These are phyloP conservation scores for Baorangia bicolor DNA, from an alignment of 768 basidiomycete species.

Conservation along the genomic window DNA sequence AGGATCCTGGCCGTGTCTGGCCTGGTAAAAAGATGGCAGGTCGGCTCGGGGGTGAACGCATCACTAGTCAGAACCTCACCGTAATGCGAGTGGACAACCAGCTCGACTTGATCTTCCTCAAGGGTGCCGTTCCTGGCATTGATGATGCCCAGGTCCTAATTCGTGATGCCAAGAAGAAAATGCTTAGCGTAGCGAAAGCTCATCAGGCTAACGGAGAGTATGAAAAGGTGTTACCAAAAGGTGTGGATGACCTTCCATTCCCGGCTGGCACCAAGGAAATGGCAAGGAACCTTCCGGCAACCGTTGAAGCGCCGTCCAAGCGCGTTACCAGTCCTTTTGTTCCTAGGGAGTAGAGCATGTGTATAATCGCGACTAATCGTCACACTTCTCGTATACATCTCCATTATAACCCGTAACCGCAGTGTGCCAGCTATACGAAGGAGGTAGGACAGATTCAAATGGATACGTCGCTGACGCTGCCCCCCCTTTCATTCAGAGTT, in stretches of 20 bases:
- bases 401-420: neutral
- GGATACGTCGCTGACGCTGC: neutral
- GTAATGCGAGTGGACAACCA: slow-evolving; percentile 85
- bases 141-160: slow-evolving; percentile 87
- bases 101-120: slow-evolving; percentile 87
- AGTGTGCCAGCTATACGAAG: neutral
- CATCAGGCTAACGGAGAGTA: slow-evolving; percentile 71
- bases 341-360: slow-evolving; percentile 56
- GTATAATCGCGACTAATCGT: slow-evolving; percentile 5
- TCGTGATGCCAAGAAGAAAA: slow-evolving; percentile 87
- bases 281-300: slow-evolving; percentile 60
- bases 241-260: slow-evolving; percentile 85
- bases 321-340: slow-evolving; percentile 79
- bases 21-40: slow-evolving; percentile 99
- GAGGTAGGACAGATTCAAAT: neutral
- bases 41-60: slow-evolving; percentile 79
- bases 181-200: slow-evolving; percentile 57
- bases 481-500: neutral
- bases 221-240: slow-evolving; percentile 77
- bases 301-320: slow-evolving; percentile 71
- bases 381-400: neutral
- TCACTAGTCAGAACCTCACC: slow-evolving; percentile 83
- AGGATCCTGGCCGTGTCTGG: slow-evolving; percentile 96
- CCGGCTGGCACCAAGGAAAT: slow-evolving; percentile 84
- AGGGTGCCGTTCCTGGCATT: slow-evolving; percentile 87